These are phyloP conservation scores for Populus simonii DNA, from an alignment of 345 rosid genomes.

Conservation along the genomic window DNA sequence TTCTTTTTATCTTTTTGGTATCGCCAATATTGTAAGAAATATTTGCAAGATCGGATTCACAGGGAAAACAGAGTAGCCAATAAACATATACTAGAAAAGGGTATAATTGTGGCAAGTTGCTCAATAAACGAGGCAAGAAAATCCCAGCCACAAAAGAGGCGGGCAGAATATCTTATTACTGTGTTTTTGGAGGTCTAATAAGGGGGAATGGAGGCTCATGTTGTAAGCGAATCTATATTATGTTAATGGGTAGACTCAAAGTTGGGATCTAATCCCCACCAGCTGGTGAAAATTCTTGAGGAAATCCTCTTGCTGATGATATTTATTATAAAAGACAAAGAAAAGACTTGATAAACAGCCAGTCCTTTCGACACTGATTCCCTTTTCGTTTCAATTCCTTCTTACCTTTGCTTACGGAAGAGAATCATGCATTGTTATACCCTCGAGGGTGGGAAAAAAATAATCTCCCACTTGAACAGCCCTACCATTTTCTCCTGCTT, in stretches of 20 bases:
- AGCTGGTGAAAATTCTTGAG: slow-evolving; percentile 26
- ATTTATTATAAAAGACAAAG: slow-evolving; percentile 27
- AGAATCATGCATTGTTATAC: slow-evolving; percentile 34
- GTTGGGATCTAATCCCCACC: slow-evolving; percentile 47
- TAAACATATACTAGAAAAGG: slow-evolving; percentile 17
- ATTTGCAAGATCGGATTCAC: slow-evolving; percentile 13
- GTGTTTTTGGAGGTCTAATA: slow-evolving; percentile 18
- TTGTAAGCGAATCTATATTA: slow-evolving; percentile 24
- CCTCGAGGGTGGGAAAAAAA: neutral
- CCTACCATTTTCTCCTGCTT: slow-evolving; percentile 30
- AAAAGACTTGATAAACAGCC: slow-evolving; percentile 25
- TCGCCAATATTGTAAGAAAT: slow-evolving; percentile 4
- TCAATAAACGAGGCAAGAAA: slow-evolving; percentile 17
- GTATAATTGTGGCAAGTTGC: slow-evolving; percentile 35
- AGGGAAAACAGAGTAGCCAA: slow-evolving; percentile 14
- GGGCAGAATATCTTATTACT: slow-evolving; percentile 25
- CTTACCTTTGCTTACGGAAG: slow-evolving; percentile 29
- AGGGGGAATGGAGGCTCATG: slow-evolving; percentile 8
- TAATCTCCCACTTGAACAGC: slow-evolving; percentile 44
- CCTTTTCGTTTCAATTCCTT: slow-evolving; percentile 19
- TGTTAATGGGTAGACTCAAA: slow-evolving; percentile 15
- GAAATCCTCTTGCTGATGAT: slow-evolving; percentile 28
- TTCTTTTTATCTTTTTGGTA: neutral
- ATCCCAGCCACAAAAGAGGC: slow-evolving; percentile 12
- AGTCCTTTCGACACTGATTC: slow-evolving; percentile 29